Conservation (phyloP, 1,284 basidiomycete genomes). For the Cryptococcus neoformans region DNA sequence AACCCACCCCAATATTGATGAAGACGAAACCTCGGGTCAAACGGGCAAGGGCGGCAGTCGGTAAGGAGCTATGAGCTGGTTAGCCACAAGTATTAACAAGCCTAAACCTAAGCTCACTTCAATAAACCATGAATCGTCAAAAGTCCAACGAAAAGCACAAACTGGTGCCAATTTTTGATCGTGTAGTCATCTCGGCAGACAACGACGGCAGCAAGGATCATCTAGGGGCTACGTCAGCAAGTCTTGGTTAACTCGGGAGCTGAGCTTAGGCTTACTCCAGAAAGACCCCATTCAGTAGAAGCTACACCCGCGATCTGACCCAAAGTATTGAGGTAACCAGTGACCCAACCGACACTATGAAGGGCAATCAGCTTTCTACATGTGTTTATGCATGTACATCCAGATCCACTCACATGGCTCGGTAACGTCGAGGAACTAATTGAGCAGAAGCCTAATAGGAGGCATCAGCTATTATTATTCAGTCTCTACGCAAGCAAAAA, state of each 20-base stretch:
- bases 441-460: constrained; percentile 20
- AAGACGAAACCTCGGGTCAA: constrained; percentile 82
- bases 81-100: neutral
- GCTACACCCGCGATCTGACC: constrained; percentile 54
- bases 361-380: neutral
- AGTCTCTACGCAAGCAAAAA: neutral
- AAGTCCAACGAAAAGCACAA: constrained; percentile 70
- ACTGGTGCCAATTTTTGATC: constrained; percentile 57
- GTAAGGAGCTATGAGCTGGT: constrained; percentile 62
- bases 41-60: constrained; percentile 72
- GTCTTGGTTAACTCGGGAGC: neutral
- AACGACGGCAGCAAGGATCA: constrained; percentile 63
- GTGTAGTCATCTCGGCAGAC: constrained; percentile 37
- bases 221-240: constrained; percentile 54
- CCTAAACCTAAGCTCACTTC: constrained; percentile 18
- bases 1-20: constrained; percentile 65
- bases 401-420: constrained; percentile 24
- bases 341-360: constrained; percentile 55
- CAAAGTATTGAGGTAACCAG: constrained; percentile 82
- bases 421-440: constrained; percentile 25
- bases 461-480: neutral
- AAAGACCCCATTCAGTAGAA: constrained; percentile 75
- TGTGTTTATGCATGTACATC: neutral
- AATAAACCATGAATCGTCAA: constrained; percentile 70
- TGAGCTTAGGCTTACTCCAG: constrained; percentile 9